Evolutionary conservation across 768 basidiomycete genomes (phyloP), one percentile per base, ranked within the genome.

Genomic region (Arthromyces matolae): DNA sequence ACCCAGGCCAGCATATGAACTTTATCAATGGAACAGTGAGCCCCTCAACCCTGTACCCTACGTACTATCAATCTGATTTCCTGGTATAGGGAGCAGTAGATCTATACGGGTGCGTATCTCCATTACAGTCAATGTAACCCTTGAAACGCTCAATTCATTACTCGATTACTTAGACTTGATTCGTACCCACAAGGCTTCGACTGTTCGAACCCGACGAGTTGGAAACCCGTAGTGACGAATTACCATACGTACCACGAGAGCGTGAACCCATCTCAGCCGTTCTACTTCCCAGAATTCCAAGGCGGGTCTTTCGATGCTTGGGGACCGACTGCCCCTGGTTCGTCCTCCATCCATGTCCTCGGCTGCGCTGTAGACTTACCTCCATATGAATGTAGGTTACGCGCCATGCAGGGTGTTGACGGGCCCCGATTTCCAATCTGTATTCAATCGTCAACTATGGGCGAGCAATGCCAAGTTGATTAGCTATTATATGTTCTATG

Each of bases 291-390:
- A 10, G 71, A 82, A 65, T 84, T 82, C 60, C 84, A 87, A 71
- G 86, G 78, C 10, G 89, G 89, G 5, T 75, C 86, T 8, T 90
- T 81, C 55, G 89, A 92, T 60, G 81, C 88, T 3, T 93, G 87
- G 86, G 90, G 84, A 12, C 81, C 84, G 0, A 76, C 71, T 3
- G 81, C 84, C 20, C 85, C 87, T 50, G 83, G 81, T 80, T 60
- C 14, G 53, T 1, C 7, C 16, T n/a, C n/a, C n/a, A n/a, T n/a
- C n/a, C n/a, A n/a, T n/a, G n/a, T n/a, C n/a, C n/a, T n/a, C n/a
- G n/a, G n/a, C n/a, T n/a, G n/a, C n/a, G n/a, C n/a, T n/a, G n/a
- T n/a, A n/a, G n/a, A n/a, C n/a, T n/a, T n/a, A 33, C 42, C 13
- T 42, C 8, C 3, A 31, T 31, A 10, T 23, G 9, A 8, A n/a